Evolutionary conservation across 495 filamentous ascomycete species (phyloP), one percentile per base, ranked within the genome.

Genomic region (Rostrohypoxylon terebratum): DNA sequence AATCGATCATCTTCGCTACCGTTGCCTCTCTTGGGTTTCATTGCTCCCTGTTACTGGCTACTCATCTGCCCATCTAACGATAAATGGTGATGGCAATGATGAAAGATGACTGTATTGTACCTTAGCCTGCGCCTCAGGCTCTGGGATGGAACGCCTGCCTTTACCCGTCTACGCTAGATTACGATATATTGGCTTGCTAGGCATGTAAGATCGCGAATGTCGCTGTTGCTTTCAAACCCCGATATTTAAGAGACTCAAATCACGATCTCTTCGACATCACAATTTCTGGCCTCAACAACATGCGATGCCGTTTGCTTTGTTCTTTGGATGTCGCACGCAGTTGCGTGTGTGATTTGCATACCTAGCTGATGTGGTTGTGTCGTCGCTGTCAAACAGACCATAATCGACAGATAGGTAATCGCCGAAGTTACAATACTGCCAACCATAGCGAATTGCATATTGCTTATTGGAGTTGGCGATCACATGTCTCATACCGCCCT

Each of bases 211-310:
- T 69, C 55, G 70, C 36, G 65, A 68, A 73, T 36, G 40, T 68
- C 51, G 42, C 55, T 50, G 64, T 69, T 65, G 66, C 64, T 62
- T 74, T 67, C 66, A 69, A 73, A 73, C 66, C 61, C 66, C 66
- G 66, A 63, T 18, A 31, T 28, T 55, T 55, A 31, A 53, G 42
- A 48, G 36, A 9, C 21, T 51, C 71, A 74, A 63, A 74, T 66
- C 66, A 67, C 71, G 71, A 63, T 62, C 62, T 68, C 45, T 25
- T 50, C 28, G 14, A 31, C 25, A 55, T 36, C 48, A 51, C 47
- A 47, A 28, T 28, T 55, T 55, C 44, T 63, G 31, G 70, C 70
- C 48, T 23, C n/a, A 28, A 5, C 11, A 45, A 62, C 54, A 62
- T 58, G 21, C 25, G 54, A 68, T 63, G 40, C 31, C 51, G 14